Percentiles rank a stretch among this genome's conserved stretches.
phyloP scores from a whole-genome alignment of 225 moss, liverwort and hornwort genomes.

The Physcomitrium patens region DNA sequence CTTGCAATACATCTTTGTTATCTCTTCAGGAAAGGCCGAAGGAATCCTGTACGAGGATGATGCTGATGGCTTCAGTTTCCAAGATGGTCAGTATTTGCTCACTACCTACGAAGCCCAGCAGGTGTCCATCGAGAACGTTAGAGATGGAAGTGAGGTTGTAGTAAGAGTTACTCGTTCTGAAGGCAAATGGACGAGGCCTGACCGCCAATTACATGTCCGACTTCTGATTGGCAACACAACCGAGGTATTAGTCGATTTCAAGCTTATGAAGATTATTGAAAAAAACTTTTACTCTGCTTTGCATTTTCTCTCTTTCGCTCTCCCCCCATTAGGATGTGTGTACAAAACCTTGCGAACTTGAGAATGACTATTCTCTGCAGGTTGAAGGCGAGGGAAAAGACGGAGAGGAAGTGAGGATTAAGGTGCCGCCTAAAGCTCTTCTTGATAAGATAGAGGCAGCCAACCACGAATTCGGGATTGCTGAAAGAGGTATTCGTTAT shows the following conservation, averaged over 20 bases:
- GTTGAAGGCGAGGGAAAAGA: conserved; percentile 71
- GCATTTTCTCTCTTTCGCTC: not conserved
- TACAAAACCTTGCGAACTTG: not conserved
- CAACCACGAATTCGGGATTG: conserved; percentile 30
- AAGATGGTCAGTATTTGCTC: conserved; percentile 63
- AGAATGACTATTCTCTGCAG: conserved; percentile 32
- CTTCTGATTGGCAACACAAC: conserved; percentile 66
- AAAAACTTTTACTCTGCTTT: not conserved
- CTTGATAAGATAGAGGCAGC: conserved; percentile 45
- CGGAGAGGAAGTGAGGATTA: conserved; percentile 67
- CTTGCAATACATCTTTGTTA: not conserved
- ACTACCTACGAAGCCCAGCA: conserved; percentile 70
- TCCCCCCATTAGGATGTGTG: not conserved
- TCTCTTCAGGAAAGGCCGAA: conserved; percentile 68
- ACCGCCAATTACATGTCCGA: conserved; percentile 65
- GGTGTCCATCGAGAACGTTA: conserved; percentile 29
- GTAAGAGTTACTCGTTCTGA: conserved; percentile 56
- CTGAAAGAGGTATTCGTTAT: conserved; percentile 36
- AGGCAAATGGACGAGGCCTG: conserved; percentile 66
- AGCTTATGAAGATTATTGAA: not conserved
- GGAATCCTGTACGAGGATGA: conserved; percentile 85
- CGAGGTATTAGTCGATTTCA: conserved; percentile 41
- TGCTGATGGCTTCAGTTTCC: conserved; percentile 70
- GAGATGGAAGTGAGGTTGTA: conserved; percentile 50
- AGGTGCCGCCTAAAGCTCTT: conserved; percentile 58